Conservation (phyloP, 306 rosid genomes). For the Fragaria vesca region DNA sequence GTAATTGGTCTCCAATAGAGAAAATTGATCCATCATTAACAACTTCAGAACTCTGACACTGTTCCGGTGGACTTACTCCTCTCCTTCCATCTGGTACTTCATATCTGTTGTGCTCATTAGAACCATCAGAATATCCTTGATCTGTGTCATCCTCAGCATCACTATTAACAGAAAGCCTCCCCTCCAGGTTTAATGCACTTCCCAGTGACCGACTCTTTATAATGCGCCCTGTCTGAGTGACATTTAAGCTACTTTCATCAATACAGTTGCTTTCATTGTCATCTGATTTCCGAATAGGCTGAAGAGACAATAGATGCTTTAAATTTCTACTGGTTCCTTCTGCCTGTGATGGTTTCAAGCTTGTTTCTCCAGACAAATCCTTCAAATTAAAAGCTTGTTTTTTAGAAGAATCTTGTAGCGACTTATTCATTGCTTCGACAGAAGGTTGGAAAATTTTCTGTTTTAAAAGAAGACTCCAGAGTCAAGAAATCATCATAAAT, state of each 20-base stretch:
- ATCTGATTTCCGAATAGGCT: slow-evolving; percentile 37
- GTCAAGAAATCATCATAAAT: slow-evolving; percentile 25
- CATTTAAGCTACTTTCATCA: slow-evolving; percentile 26
- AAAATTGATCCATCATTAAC: slow-evolving; percentile 43
- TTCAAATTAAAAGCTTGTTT: slow-evolving; percentile 27
- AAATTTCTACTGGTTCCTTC: slow-evolving; percentile 27
- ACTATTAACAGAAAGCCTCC: slow-evolving; percentile 25
- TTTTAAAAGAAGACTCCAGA: slow-evolving; percentile 29
- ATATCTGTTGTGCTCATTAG: slow-evolving; percentile 29
- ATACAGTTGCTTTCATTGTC: slow-evolving; percentile 31
- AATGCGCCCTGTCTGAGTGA: slow-evolving; percentile 26
- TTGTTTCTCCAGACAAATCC: slow-evolving; percentile 27
- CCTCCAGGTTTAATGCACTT: slow-evolving; percentile 50
- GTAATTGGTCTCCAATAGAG: slow-evolving; percentile 45
- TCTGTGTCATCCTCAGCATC: slow-evolving; percentile 44
- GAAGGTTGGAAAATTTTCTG: slow-evolving; percentile 64
- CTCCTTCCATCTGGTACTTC: slow-evolving; percentile 30
- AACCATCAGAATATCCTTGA: slow-evolving; percentile 38
- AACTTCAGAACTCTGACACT: slow-evolving; percentile 30
- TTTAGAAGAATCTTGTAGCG: slow-evolving; percentile 40
- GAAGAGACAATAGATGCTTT: slow-evolving; percentile 40
- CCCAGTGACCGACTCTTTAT: slow-evolving; percentile 69
- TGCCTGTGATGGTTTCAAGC: slow-evolving; percentile 28
- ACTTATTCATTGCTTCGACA: slow-evolving; percentile 48
- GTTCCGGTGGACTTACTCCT: slow-evolving; percentile 37